Base-by-base conservation (phyloP, 1,284 basidiomycete species). In the Takashimella tepidaria region DNA sequence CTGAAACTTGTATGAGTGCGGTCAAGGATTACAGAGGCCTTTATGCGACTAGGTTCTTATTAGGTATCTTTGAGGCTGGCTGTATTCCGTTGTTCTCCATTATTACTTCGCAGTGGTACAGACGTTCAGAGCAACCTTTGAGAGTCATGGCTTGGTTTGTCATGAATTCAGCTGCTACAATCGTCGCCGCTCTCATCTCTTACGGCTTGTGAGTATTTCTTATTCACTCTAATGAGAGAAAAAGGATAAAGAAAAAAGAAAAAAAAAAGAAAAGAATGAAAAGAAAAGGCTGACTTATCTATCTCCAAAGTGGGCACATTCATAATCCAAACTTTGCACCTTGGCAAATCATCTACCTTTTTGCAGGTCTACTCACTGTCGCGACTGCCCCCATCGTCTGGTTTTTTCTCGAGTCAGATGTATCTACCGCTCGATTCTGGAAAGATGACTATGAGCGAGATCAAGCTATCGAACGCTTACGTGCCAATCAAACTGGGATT, bases 61-160 rank as follows among this genome's bases (percentile, higher is more conserved):
- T 69, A 26, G 68, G 64, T 41, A 60, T 69, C 13, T 69, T 68
- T 41, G 68, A 69, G 53, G 67, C 67, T 20, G 61, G 54, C 45
- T 62, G 61, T 51, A 56, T 68, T 12, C 64, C 62, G 3, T 51
- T 62, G 21, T 61, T 60, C 55, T 53, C 62, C 43, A 57, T 71
- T 46, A 53, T 70, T 52, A 67, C 64, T 22, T 52, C 58, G 3
- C 57, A 59, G 10, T 71, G 69, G 67, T 71, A 69, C 51, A 60
- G 68, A 42, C 57, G 69, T 45, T 45, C 51, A 2, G 70, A 71
- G 53, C 69, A 67, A 54, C 65, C 64, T 4, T 41, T 66, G n/a
- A 63, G 67, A 22, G 58, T 69, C 25, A 61, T 58, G 6, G 47
- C 55, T 1, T 69, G 70, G 70, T 70, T 64, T 62, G 57, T 60